These are phyloP conservation scores for Hypoxylon sp. DNA, from an alignment of 2,329 filamentous ascomycete genomes.

Conservation along the genomic window DNA sequence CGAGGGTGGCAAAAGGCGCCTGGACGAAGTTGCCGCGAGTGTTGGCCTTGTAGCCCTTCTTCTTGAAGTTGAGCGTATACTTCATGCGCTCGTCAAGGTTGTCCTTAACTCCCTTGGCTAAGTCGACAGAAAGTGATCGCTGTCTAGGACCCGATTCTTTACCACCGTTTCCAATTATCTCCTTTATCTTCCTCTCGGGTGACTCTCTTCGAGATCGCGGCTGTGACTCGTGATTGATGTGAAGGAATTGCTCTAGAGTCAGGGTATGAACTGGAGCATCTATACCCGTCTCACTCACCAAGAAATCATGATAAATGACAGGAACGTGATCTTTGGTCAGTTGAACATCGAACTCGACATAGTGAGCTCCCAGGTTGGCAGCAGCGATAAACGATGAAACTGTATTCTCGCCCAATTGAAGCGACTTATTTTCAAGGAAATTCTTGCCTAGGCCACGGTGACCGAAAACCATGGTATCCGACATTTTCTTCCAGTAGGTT, in stretches of 20 bases:
- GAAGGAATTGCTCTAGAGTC: constrained; percentile 93
- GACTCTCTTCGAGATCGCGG: constrained; percentile 46
- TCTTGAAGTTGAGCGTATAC: constrained; percentile 93
- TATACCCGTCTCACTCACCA: constrained; percentile 96
- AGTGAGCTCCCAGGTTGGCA: constrained; percentile 85
- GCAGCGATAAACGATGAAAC: constrained; percentile 95
- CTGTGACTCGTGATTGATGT: constrained; percentile 74
- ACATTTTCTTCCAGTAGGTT: constrained; percentile 95
- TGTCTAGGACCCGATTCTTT: constrained; percentile 50
- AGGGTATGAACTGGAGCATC: constrained; percentile 96
- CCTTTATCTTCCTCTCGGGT: constrained; percentile 39
- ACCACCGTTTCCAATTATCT: constrained; percentile 44
- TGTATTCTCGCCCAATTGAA: constrained; percentile 97
- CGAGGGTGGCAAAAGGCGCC: constrained; percentile 91
- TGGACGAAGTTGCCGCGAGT: constrained; percentile 94
- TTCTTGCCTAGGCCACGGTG: constrained; percentile 90
- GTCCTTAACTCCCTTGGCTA: constrained; percentile 52
- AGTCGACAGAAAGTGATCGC: constrained; percentile 65
- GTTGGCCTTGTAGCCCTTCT: constrained; percentile 95
- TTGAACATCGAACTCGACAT: constrained; percentile 87
- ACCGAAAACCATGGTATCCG: constrained; percentile 83
- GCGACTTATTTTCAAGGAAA: constrained; percentile 78
- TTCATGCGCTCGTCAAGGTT: constrained; percentile 85
- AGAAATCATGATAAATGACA: constrained; percentile 97
- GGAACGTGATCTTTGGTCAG: constrained; percentile 98